Evolutionary conservation across 495 filamentous ascomycete genomes (phyloP).

Genomic region (Lasiosphaeria miniovina): DNA sequence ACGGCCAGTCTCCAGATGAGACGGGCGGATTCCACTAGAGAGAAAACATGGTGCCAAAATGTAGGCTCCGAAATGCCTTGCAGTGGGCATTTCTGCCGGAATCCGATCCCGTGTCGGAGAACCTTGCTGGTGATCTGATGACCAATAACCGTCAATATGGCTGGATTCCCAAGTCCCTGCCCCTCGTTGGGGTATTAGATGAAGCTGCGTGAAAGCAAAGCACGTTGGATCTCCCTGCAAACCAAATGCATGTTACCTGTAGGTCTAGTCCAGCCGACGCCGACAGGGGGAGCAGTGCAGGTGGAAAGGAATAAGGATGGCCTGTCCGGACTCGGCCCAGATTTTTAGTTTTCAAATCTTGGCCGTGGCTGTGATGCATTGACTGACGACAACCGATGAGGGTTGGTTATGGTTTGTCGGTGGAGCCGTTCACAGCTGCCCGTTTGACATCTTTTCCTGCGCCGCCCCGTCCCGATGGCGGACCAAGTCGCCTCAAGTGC

Average conservation of each 20-base stretch:
- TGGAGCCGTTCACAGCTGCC: too few relatives aligned
- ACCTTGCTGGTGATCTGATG: neutral
- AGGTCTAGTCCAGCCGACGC: too few relatives aligned
- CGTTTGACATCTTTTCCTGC: too few relatives aligned
- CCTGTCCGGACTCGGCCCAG: too few relatives aligned
- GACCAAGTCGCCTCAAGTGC: neutral
- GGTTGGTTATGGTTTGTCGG: too few relatives aligned
- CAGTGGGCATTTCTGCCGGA: neutral
- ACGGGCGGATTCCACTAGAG: neutral
- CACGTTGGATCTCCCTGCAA: neutral
- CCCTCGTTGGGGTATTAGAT: neutral
- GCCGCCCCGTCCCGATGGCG: too few relatives aligned
- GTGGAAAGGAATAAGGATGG: too few relatives aligned
- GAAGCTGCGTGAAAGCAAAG: neutral
- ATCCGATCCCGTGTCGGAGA: slow-evolving; percentile 2
- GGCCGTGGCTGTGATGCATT: too few relatives aligned
- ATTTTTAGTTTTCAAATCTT: too few relatives aligned
- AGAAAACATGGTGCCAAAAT: neutral
- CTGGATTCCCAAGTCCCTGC: neutral
- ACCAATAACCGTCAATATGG: neutral
- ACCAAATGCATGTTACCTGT: neutral
- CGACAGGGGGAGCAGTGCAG: too few relatives aligned
- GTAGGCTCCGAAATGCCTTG: neutral
- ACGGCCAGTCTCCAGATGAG: neutral
- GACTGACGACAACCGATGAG: too few relatives aligned